phyloP scores from a whole-genome alignment of 257 asterid species.

The Nicotiana otophora region DNA sequence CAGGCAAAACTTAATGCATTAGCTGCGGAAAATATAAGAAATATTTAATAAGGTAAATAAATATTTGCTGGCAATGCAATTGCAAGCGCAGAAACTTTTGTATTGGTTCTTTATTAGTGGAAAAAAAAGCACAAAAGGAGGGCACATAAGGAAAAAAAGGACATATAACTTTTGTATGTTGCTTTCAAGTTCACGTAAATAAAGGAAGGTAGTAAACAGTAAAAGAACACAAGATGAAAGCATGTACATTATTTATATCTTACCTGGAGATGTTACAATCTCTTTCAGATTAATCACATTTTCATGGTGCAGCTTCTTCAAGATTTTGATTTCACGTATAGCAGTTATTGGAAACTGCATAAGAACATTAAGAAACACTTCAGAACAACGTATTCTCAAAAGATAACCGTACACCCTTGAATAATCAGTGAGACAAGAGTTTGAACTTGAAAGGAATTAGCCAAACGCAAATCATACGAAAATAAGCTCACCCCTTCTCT shows the following conservation, averaged over 20 bases:
- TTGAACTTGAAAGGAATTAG: not conserved
- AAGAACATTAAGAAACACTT: slow-evolving; percentile 8
- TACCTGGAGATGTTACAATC: slow-evolving; percentile 96
- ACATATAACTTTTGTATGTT: not conserved
- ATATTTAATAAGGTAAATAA: not conserved
- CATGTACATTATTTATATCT: not conserved
- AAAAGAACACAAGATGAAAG: not conserved
- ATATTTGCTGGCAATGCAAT: not conserved
- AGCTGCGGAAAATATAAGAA: not conserved
- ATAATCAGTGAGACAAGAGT: not conserved
- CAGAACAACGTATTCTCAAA: not conserved
- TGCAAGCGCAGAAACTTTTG: not conserved
- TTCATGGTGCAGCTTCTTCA: slow-evolving; percentile 87
- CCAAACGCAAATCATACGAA: not conserved
- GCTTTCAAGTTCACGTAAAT: slow-evolving; percentile 11
- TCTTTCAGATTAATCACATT: slow-evolving; percentile 87
- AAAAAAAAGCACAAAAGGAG: not conserved
- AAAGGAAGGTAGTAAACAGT: slow-evolving; percentile 2
- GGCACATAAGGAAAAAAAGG: not conserved
- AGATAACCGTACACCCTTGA: not conserved
- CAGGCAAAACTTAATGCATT: not conserved
- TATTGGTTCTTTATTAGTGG: not conserved
- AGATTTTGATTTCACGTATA: slow-evolving; percentile 84
- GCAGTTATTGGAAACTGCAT: slow-evolving; percentile 94
- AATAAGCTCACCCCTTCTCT: slow-evolving; percentile 79